These are phyloP conservation scores for Alloteropsis semialata DNA, from an alignment of 176 grass and related monocot genomes.

Conservation along the genomic window DNA sequence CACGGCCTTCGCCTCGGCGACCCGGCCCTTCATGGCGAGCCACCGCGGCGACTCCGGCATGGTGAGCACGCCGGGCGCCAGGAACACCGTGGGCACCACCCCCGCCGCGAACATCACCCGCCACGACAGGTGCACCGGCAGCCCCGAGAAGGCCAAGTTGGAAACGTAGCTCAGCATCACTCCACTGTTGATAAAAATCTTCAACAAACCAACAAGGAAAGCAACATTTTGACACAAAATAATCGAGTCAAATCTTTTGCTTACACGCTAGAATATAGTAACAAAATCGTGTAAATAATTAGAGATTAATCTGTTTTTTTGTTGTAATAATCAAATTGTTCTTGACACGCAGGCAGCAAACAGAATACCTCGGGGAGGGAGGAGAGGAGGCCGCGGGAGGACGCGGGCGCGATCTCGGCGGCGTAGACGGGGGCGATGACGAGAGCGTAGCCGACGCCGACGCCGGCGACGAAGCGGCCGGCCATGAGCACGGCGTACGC, in stretches of 20 bases:
- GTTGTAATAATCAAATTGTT: neutral
- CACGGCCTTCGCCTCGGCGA: constrained; percentile 44
- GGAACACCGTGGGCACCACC: constrained; percentile 43
- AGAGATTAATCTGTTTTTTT: no score
- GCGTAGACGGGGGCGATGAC: constrained; percentile 75
- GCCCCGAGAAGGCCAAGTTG: constrained; percentile 57
- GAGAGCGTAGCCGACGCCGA: constrained; percentile 63
- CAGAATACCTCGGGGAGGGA: constrained; percentile 52
- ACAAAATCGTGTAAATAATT: no score
- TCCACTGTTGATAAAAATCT: constrained; percentile 73
- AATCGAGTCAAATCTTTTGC: no score
- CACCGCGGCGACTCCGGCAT: constrained; percentile 94
- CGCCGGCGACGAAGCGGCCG: constrained; percentile 48
- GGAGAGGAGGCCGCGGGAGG: constrained; percentile 59
- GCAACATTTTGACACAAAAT: neutral
- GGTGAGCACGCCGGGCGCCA: constrained; percentile 49
- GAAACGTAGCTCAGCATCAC: constrained; percentile 76
- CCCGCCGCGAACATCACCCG: constrained; percentile 60
- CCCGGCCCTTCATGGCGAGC: constrained; percentile 76
- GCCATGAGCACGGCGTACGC: constrained; percentile 50
- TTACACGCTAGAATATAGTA: no score
- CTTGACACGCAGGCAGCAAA: neutral
- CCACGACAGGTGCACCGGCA: constrained; percentile 53
- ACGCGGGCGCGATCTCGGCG: constrained; percentile 64
- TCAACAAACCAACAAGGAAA: neutral